These are phyloP conservation scores for Xerophyta viscosa DNA, from an alignment of 106 monocot genomes.

Conservation along the genomic window DNA sequence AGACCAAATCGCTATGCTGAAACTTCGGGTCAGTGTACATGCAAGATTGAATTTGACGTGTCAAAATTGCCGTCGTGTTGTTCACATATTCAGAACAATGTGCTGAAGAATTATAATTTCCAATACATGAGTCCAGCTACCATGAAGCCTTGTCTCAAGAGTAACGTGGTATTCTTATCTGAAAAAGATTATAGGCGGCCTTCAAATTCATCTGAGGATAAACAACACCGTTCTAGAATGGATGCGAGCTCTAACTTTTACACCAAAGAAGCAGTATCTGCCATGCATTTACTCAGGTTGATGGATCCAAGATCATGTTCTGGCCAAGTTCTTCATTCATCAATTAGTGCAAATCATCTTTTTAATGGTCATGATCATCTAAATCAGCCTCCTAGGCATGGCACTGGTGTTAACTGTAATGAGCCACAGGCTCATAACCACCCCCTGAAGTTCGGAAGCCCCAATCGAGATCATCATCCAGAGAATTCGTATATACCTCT, in stretches of 20 bases:
- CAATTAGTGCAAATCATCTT: slow-evolving; percentile 3
- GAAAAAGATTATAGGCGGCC: not conserved
- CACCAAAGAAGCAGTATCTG: slow-evolving; percentile 45
- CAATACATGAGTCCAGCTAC: not conserved
- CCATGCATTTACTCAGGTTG: slow-evolving; percentile 74
- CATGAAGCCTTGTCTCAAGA: not conserved
- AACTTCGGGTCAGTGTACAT: slow-evolving; percentile 8
- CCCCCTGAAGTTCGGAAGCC: slow-evolving; percentile 4
- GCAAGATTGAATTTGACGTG: not conserved
- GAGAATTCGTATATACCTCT: slow-evolving; percentile 26
- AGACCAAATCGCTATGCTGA: slow-evolving; percentile 7
- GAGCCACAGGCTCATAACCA: not conserved
- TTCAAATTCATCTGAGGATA: not conserved
- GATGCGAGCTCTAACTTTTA: slow-evolving; percentile 11
- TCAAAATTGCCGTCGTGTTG: not conserved
- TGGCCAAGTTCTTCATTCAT: slow-evolving; percentile 6
- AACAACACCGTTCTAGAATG: slow-evolving; percentile 5
- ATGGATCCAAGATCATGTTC: slow-evolving; percentile 51
- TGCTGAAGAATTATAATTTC: not conserved
- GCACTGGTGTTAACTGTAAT: not conserved
- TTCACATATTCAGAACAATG: not conserved
- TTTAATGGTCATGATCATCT: slow-evolving; percentile 9
- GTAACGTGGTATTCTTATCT: not conserved
- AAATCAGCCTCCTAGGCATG: not conserved
- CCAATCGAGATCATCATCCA: slow-evolving; percentile 7